Evolutionary conservation across 1,284 basidiomycete genomes (phyloP).

Genomic region (Boletus calvinii): DNA sequence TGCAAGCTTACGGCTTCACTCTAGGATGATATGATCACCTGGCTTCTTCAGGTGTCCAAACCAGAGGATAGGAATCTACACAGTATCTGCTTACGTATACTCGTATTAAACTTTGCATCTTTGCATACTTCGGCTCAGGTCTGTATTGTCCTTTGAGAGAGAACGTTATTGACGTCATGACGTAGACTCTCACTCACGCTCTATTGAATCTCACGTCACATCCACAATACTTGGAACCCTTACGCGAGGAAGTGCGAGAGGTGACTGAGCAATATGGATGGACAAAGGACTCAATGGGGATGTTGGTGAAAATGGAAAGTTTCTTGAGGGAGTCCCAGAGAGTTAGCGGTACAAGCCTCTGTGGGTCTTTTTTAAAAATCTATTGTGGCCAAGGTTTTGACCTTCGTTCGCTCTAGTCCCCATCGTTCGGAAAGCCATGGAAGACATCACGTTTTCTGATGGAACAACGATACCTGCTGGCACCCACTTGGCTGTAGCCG

Average conservation of each 20-base stretch:
- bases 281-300: conserved; percentile 37
- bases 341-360: conserved; percentile 34
- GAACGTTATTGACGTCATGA: background rate
- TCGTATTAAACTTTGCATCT: conserved; percentile 45
- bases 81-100: conserved; percentile 38
- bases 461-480: conserved; percentile 44
- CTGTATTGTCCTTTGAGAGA: conserved; percentile 8
- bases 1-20: conserved; percentile 8
- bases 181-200: conserved; percentile 38
- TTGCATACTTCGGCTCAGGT: conserved; percentile 43
- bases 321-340: conserved; percentile 43
- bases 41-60: conserved; percentile 43
- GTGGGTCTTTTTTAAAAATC: conserved; percentile 15
- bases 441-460: conserved; percentile 41
- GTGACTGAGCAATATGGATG: conserved; percentile 35
- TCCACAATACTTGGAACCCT: conserved; percentile 36
- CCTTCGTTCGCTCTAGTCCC: conserved; percentile 28
- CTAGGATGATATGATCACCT: conserved; percentile 46
- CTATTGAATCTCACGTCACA: conserved; percentile 39
- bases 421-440: conserved; percentile 36
- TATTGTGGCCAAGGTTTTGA: conserved; percentile 6
- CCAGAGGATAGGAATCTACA: conserved; percentile 33
- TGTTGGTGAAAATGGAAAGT: conserved; percentile 40
- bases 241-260: conserved; percentile 38
- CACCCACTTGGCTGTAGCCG: conserved; percentile 34